Evolutionary conservation across 1,284 basidiomycete species (phyloP).

Genomic region (Ganoderma resinaceum): DNA sequence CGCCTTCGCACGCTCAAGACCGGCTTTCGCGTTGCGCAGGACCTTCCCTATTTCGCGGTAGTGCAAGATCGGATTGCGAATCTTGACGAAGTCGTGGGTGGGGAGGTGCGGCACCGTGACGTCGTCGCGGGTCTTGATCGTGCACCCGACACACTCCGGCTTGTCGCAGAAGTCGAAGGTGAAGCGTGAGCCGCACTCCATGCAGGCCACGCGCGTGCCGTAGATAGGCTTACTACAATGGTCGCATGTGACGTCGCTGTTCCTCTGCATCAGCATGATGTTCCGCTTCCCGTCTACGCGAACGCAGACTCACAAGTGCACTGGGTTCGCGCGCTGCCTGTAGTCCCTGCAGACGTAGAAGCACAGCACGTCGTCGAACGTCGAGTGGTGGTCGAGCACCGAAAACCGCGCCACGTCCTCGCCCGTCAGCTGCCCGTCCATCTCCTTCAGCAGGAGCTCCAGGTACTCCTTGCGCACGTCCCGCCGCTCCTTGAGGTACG

Average conservation of each 20-base stretch:
- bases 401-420: slow-evolving; percentile 19
- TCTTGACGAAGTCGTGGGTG: slow-evolving; percentile 40
- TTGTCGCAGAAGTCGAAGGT: slow-evolving; percentile 37
- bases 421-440: neutral
- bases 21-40: slow-evolving; percentile 23
- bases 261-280: neutral
- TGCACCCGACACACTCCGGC: slow-evolving; percentile 21
- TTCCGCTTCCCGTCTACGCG: neutral
- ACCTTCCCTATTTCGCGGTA: slow-evolving; percentile 32
- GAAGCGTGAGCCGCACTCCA: slow-evolving; percentile 29
- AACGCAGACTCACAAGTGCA: slow-evolving; percentile 3
- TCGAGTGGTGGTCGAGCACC: slow-evolving; percentile 15
- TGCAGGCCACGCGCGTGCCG: slow-evolving; percentile 35
- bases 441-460: slow-evolving; percentile 15
- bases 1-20: slow-evolving; percentile 31
- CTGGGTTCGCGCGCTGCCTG: neutral
- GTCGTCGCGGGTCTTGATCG: slow-evolving; percentile 26
- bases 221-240: slow-evolving; percentile 28
- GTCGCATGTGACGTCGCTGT: slow-evolving; percentile 28
- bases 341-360: slow-evolving; percentile 12
- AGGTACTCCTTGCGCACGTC: slow-evolving; percentile 20
- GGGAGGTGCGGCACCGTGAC: slow-evolving; percentile 35
- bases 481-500: slow-evolving; percentile 22
- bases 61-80: slow-evolving; percentile 35
- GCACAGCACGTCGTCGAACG: slow-evolving; percentile 10